phyloP scores from a whole-genome alignment of 345 rosid genomes.

The Citrus glauca region DNA sequence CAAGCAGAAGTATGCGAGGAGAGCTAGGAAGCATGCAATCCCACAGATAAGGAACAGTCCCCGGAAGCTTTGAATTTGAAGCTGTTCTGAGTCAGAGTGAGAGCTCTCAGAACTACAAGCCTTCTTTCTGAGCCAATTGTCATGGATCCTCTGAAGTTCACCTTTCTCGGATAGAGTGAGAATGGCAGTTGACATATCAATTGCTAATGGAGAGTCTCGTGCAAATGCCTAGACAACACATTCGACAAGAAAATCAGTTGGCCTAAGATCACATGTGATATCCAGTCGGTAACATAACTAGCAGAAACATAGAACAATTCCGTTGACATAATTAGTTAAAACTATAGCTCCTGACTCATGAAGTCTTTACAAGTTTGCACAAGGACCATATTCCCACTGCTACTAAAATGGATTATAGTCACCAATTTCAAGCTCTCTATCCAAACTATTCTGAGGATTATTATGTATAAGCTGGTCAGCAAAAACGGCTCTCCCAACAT shows the following conservation, averaged over 20 bases:
- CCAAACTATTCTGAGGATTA: not conserved
- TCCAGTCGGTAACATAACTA: not conserved
- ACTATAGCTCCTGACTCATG: not conserved
- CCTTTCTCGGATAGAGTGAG: constrained; percentile 79
- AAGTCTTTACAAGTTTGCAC: not conserved
- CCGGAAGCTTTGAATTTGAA: constrained; percentile 70
- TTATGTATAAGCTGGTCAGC: no score
- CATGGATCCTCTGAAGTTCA: constrained; percentile 68
- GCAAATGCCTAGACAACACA: constrained; percentile 63
- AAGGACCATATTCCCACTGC: not conserved
- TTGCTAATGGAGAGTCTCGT: constrained; percentile 77
- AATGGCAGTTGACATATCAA: constrained; percentile 90
- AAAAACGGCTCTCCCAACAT: no score
- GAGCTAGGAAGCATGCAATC: constrained; percentile 55
- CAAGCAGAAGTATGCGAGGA: constrained; percentile 49
- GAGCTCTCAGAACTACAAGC: constrained; percentile 41
- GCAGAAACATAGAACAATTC: not conserved
- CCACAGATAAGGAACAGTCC: constrained; percentile 80
- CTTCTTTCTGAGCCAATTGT: constrained; percentile 57
- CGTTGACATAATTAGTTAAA: not conserved
- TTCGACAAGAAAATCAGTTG: not conserved
- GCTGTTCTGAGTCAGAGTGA: constrained; percentile 54
- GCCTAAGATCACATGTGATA: not conserved
- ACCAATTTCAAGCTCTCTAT: not conserved
- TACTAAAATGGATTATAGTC: not conserved